Conservation (phyloP, 179 eudicot genomes). For the Beta macrorhiza region DNA sequence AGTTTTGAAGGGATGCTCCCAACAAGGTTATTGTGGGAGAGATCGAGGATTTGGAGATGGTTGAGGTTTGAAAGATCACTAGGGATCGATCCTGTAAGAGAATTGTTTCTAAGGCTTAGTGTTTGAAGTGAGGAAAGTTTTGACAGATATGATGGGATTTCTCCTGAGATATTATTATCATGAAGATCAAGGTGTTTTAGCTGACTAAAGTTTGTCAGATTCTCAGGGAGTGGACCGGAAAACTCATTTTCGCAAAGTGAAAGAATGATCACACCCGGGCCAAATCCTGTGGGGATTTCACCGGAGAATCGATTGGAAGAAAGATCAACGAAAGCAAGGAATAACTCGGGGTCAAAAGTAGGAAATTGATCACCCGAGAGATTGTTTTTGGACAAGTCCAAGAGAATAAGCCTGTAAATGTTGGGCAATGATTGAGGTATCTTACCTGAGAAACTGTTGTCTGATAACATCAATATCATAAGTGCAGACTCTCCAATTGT, state of each 20-base stretch:
- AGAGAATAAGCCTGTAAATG: conserved; percentile 44
- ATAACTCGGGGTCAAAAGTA: conserved; percentile 36
- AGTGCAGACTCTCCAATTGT: conserved; percentile 48
- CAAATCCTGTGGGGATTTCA: conserved; percentile 45
- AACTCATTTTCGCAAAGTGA: conserved; percentile 50
- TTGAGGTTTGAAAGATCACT: conserved; percentile 33
- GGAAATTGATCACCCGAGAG: conserved; percentile 50
- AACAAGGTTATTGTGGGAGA: conserved; percentile 41
- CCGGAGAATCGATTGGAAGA: conserved; percentile 49
- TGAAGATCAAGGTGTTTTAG: conserved; percentile 61
- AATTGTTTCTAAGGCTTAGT: conserved; percentile 51
- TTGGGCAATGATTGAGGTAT: conserved; percentile 47
- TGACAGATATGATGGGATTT: conserved; percentile 29
- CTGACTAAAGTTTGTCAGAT: conserved; percentile 34
- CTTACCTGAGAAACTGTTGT: conserved; percentile 52
- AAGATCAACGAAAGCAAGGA: conserved; percentile 52
- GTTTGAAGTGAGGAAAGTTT: conserved; percentile 43
- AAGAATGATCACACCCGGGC: conserved; percentile 34
- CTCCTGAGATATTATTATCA: conserved; percentile 46
- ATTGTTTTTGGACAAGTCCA: conserved; percentile 54
- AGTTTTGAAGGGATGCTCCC: conserved; percentile 38
- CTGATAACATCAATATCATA: conserved; percentile 54
- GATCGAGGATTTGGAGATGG: conserved; percentile 51
- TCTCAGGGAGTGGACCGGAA: conserved; percentile 46
- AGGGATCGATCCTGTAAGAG: conserved; percentile 47